Base-by-base conservation (phyloP, 768 basidiomycete species). In the Podaxis sp. region DNA sequence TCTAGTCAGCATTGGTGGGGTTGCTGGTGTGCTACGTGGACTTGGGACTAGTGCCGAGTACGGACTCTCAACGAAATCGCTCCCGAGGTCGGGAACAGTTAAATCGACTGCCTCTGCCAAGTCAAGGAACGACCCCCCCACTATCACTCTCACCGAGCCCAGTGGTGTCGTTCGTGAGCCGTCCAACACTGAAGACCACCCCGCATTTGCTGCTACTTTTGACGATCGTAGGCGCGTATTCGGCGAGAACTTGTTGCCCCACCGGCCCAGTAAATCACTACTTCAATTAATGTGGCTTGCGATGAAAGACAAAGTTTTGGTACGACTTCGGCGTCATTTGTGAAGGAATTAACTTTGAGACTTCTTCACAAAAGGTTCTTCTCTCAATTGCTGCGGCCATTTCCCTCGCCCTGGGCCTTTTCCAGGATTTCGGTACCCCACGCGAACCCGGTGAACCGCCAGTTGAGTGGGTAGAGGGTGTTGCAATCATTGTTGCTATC, bases 401-500 rank as follows among this genome's bases (percentile, higher is more conserved):
- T 44, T 97, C 97, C 15, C 81, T 99, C 51, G 95, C 95, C 12
- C 85, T 99, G 13, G 97, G 97, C 19, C 77, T 99, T 30, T 97
- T 97, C 75, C 92, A 96, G 72, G 94, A 95, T 71, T 90, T 98
- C 71, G 96, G 96, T 11, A 79, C 86, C 0, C 83, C 84, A 4
- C 79, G 86, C 8, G 65, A 76, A 1, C 78, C 76, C 40, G 84
- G 80, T 48, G 81, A 89, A 49, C 88, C 95, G 1, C 87, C 87
- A 17, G 93, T 99, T 15, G 95, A 98, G 69, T 98, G 96, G 96
- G 95, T 99, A 0, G 96, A 99, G 78, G 96, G 89, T 59, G 91
- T 93, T 11, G 87, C 91, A 0, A 92, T 92, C 64, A 84, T 92
- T 70, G 81, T 90, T 44, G 91, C 91, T 0, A 84, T 92, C 40